Conservation (phyloP, 805 yeast genomes). For the Yamadazyma endophytica region DNA sequence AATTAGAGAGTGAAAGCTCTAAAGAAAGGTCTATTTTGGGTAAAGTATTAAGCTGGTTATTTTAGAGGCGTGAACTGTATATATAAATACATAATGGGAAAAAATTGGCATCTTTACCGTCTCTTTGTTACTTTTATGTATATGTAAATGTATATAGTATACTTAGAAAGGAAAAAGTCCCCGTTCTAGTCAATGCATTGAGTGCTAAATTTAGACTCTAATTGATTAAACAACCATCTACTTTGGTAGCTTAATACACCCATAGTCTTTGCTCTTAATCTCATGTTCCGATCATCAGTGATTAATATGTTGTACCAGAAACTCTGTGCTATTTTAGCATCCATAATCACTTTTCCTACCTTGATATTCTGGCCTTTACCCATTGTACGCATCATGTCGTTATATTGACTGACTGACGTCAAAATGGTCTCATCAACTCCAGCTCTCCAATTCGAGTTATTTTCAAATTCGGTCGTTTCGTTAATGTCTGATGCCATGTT, state of each 20-base stretch:
- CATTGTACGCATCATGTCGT: constrained; percentile 33
- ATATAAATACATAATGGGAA: no score
- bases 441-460: constrained; percentile 67
- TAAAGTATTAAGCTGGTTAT: constrained; percentile 17
- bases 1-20: constrained; percentile 21
- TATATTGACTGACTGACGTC: constrained; percentile 44
- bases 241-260: constrained; percentile 54
- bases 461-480: constrained; percentile 71
- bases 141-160: neutral
- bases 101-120: no score
- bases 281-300: constrained; percentile 73
- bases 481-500: constrained; percentile 62
- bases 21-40: constrained; percentile 3
- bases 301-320: constrained; percentile 60
- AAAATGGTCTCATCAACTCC: constrained; percentile 67
- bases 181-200: constrained; percentile 46
- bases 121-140: neutral
- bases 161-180: neutral
- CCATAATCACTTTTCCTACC: constrained; percentile 16
- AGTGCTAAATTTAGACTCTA: constrained; percentile 44
- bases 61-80: constrained; percentile 7
- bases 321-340: constrained; percentile 34
- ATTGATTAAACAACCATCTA: constrained; percentile 54
- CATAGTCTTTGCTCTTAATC: constrained; percentile 57
- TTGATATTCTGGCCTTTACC: constrained; percentile 36